These are phyloP conservation scores for Saturnispora bothae DNA, from an alignment of 805 yeast species.

Conservation along the genomic window DNA sequence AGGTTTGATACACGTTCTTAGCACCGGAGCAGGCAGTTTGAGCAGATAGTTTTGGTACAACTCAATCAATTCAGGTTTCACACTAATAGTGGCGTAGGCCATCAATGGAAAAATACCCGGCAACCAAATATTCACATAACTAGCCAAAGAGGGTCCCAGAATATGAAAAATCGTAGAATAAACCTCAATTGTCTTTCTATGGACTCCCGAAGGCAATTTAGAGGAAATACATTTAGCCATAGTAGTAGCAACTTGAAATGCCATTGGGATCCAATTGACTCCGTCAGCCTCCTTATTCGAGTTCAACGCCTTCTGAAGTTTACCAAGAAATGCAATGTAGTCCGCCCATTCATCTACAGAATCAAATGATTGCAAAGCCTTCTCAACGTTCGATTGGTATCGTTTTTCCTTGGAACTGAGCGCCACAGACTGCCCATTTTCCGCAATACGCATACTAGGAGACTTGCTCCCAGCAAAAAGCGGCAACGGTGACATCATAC, in stretches of 20 bases:
- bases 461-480: conserved; percentile 10
- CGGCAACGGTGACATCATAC: conserved; percentile 14
- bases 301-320: conserved; percentile 63
- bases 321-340: conserved; percentile 79
- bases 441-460: conserved; percentile 6
- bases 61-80: conserved; percentile 65
- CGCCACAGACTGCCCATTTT: conserved; percentile 9
- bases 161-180: conserved; percentile 61
- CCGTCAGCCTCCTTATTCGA: conserved; percentile 31
- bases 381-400: conserved; percentile 55
- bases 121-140: conserved; percentile 63
- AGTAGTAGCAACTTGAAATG: conserved; percentile 54
- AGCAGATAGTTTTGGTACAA: conserved; percentile 49
- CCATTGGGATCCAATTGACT: conserved; percentile 54
- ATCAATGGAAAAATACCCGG: conserved; percentile 88
- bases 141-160: conserved; percentile 45
- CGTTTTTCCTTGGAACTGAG: conserved; percentile 58
- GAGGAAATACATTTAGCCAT: conserved; percentile 75
- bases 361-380: conserved; percentile 67
- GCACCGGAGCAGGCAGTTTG: conserved; percentile 34
- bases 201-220: conserved; percentile 88
- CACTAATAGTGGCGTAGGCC: conserved; percentile 81
- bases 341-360: conserved; percentile 96
- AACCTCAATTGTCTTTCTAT: conserved; percentile 73
- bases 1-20: conserved; percentile 56